Conservation (phyloP, 2,329 filamentous ascomycete genomes). For the Pezicula neosporulosa region DNA sequence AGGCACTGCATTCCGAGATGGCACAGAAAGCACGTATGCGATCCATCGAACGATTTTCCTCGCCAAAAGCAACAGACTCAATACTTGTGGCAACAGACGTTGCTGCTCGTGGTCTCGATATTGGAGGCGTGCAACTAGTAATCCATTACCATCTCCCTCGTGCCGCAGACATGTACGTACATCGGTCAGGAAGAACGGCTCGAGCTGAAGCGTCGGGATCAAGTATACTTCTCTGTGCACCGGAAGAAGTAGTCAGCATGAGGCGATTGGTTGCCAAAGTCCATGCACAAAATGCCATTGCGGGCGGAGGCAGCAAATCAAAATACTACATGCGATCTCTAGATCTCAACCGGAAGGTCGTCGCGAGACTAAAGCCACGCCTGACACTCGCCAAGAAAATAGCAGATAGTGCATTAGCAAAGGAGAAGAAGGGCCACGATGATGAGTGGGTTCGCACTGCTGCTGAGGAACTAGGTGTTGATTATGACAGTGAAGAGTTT, state of each 20-base stretch:
- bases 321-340: slow-evolving; percentile 75
- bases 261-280: slow-evolving; percentile 84
- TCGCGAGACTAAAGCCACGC: slow-evolving; percentile 72
- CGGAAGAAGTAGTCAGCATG: slow-evolving; percentile 85
- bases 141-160: slow-evolving; percentile 95
- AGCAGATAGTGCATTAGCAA: slow-evolving; percentile 77
- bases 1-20: slow-evolving; percentile 91
- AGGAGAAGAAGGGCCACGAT: slow-evolving; percentile 80
- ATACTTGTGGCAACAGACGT: slow-evolving; percentile 93
- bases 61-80: slow-evolving; percentile 49
- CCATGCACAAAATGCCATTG: slow-evolving; percentile 56
- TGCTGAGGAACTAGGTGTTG: slow-evolving; percentile 89
- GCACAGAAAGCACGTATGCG: slow-evolving; percentile 91
- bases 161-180: slow-evolving; percentile 89
- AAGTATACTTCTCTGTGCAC: slow-evolving; percentile 84
- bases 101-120: slow-evolving; percentile 89
- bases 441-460: slow-evolving; percentile 81
- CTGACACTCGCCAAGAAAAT: slow-evolving; percentile 82
- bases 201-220: slow-evolving; percentile 74
- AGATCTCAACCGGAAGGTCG: slow-evolving; percentile 77
- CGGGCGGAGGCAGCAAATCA: slow-evolving; percentile 37
- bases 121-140: slow-evolving; percentile 82
- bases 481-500: slow-evolving; percentile 88
- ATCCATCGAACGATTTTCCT: slow-evolving; percentile 84
- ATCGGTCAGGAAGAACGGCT: slow-evolving; percentile 90